These are phyloP conservation scores for Pichia sp. DNA, from an alignment of 1,139 yeast genomes.

Conservation along the genomic window DNA sequence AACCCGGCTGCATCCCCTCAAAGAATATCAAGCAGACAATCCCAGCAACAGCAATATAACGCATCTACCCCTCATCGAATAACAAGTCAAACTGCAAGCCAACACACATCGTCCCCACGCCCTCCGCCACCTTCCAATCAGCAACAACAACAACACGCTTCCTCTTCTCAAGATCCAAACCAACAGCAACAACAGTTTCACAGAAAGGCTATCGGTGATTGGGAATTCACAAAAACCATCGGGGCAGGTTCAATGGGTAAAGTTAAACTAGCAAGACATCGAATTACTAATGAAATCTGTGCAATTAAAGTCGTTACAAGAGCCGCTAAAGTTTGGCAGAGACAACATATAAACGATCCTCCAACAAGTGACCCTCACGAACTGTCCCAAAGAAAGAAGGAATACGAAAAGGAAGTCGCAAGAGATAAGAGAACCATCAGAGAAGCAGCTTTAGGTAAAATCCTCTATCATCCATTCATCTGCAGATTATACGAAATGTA, in stretches of 20 bases:
- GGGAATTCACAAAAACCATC: slow-evolving; percentile 93
- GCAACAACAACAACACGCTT: slow-evolving; percentile 16
- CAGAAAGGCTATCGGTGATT: slow-evolving; percentile 89
- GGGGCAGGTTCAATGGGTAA: slow-evolving; percentile 99
- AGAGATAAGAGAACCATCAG: slow-evolving; percentile 91
- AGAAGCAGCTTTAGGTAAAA: slow-evolving; percentile 91
- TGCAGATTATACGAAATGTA: slow-evolving; percentile 93
- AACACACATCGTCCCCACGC: neutral
- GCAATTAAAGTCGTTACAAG: slow-evolving; percentile 84
- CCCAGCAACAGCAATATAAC: slow-evolving; percentile 3
- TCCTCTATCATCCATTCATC: slow-evolving; percentile 88
- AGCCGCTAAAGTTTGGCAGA: slow-evolving; percentile 71
- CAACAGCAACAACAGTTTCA: slow-evolving; percentile 56
- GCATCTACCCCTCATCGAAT: slow-evolving; percentile 11
- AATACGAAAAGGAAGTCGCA: slow-evolving; percentile 81
- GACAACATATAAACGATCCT: slow-evolving; percentile 74
- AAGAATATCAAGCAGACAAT: slow-evolving; percentile 4
- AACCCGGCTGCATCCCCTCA: slow-evolving; percentile 17
- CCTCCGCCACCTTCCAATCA: neutral
- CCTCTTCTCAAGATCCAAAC: neutral
- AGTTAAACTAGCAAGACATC: slow-evolving; percentile 89
- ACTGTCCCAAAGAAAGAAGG: slow-evolving; percentile 62
- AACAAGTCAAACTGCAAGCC: slow-evolving; percentile 4
- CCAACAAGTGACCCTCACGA: slow-evolving; percentile 59
- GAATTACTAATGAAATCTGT: slow-evolving; percentile 77